These are phyloP conservation scores for Solanum medicagineum DNA, from an alignment of 257 asterid species.

Conservation along the genomic window DNA sequence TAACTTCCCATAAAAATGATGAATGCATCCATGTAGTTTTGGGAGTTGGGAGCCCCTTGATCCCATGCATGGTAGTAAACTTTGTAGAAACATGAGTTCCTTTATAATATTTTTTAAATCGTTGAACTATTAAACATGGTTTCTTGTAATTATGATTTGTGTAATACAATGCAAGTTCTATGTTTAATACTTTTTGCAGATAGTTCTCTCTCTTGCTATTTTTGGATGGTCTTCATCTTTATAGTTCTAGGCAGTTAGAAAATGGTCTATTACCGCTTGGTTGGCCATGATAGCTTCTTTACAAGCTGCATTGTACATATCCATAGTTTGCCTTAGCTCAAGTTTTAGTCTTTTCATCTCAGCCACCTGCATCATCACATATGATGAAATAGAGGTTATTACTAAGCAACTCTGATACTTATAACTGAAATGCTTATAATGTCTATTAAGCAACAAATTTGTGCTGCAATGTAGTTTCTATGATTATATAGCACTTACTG, in stretches of 20 bases:
- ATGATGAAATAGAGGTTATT: neutral
- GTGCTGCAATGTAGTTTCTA: neutral
- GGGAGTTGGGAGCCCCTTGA: neutral
- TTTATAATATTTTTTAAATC: neutral
- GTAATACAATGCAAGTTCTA: neutral
- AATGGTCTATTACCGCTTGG: constrained; percentile 28
- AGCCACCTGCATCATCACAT: constrained; percentile 15
- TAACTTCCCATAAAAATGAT: neutral
- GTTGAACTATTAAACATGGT: neutral
- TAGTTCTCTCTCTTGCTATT: neutral
- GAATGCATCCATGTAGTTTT: neutral
- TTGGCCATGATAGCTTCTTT: constrained; percentile 62
- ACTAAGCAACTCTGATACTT: neutral
- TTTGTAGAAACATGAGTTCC: neutral
- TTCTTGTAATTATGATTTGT: neutral
- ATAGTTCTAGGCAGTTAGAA: neutral
- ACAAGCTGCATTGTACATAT: constrained; percentile 66
- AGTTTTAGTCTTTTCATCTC: constrained; percentile 41
- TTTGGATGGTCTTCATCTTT: neutral
- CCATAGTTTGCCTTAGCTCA: constrained; percentile 66
- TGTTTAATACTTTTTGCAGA: neutral
- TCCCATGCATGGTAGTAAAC: neutral
- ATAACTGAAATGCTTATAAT: neutral
- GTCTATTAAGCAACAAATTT: neutral
- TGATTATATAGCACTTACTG: constrained; percentile 23